phyloP scores from a whole-genome alignment of 2,329 filamentous ascomycete genomes.

The Botrytis sinoallii region DNA sequence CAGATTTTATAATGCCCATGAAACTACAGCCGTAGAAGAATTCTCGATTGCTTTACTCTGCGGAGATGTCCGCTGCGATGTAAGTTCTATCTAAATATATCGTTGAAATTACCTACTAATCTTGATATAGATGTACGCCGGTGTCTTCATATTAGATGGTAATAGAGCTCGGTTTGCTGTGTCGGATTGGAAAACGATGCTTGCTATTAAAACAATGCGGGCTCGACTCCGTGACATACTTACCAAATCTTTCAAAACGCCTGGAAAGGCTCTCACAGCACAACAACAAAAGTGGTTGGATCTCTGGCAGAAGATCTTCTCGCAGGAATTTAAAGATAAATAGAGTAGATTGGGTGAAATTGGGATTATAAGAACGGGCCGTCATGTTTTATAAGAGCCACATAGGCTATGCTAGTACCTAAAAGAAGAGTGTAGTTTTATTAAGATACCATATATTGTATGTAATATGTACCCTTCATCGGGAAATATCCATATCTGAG shows the following conservation, averaged over 20 bases:
- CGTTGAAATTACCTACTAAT: constrained; percentile 22
- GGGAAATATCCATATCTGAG: background rate
- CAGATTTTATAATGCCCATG: constrained; percentile 83
- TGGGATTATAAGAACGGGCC: background rate
- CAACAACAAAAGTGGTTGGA: constrained; percentile 73
- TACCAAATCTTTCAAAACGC: constrained; percentile 65
- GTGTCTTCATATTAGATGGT: constrained; percentile 81
- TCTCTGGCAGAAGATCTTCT: constrained; percentile 69
- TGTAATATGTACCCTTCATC: background rate
- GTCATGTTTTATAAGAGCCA: background rate
- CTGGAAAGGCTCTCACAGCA: constrained; percentile 58
- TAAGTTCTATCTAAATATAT: constrained; percentile 41
- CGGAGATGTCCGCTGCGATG: constrained; percentile 84
- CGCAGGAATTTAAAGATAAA: constrained; percentile 38
- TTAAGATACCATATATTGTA: background rate
- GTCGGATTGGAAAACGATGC: constrained; percentile 84
- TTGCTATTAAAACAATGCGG: constrained; percentile 81
- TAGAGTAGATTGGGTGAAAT: constrained; percentile 14
- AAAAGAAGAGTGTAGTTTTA: background rate
- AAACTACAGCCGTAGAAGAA: constrained; percentile 76
- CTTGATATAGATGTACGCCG: constrained; percentile 69
- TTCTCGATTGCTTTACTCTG: constrained; percentile 82
- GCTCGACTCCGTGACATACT: constrained; percentile 72
- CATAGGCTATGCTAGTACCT: constrained; percentile 1
- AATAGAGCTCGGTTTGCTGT: constrained; percentile 82